Percentiles rank a stretch among this genome's conserved stretches.
Evolutionary conservation across 106 monocot species (phyloP).

Genomic region (Allium sativum): DNA sequence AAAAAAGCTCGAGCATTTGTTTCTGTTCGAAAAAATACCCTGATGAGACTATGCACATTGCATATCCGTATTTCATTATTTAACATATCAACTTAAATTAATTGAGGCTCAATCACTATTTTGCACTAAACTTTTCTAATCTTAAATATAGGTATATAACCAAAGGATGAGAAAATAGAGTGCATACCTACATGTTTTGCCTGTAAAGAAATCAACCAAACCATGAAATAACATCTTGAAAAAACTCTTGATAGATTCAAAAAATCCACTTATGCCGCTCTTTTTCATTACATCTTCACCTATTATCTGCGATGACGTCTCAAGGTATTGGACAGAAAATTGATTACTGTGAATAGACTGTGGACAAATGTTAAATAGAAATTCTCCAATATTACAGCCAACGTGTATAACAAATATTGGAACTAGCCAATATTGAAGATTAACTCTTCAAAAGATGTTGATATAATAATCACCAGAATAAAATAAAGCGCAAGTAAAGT

Average conservation of each 20-base stretch:
- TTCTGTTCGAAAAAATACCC: slow-evolving; percentile 21
- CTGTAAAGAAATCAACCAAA: slow-evolving; percentile 71
- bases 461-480: too few relatives aligned
- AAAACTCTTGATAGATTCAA: slow-evolving; percentile 32
- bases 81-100: neutral
- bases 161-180: neutral
- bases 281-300: slow-evolving; percentile 25
- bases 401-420: too few relatives aligned
- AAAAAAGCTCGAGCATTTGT: slow-evolving; percentile 64
- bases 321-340: slow-evolving; percentile 3
- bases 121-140: neutral
- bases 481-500: too few relatives aligned
- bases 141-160: neutral
- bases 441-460: too few relatives aligned
- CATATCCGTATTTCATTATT: neutral
- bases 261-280: slow-evolving; percentile 45
- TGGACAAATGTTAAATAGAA: too few relatives aligned
- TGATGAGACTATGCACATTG: neutral
- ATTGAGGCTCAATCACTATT: too few relatives aligned
- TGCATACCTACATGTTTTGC: slow-evolving; percentile 78
- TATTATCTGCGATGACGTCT: slow-evolving; percentile 34
- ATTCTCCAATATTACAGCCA: too few relatives aligned
- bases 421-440: too few relatives aligned
- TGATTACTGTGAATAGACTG: neutral
- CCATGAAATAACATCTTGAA: slow-evolving; percentile 39